Evolutionary conservation across 768 basidiomycete species (phyloP), one percentile per base, ranked within the genome.

Genomic region (Trametes sanguinea): DNA sequence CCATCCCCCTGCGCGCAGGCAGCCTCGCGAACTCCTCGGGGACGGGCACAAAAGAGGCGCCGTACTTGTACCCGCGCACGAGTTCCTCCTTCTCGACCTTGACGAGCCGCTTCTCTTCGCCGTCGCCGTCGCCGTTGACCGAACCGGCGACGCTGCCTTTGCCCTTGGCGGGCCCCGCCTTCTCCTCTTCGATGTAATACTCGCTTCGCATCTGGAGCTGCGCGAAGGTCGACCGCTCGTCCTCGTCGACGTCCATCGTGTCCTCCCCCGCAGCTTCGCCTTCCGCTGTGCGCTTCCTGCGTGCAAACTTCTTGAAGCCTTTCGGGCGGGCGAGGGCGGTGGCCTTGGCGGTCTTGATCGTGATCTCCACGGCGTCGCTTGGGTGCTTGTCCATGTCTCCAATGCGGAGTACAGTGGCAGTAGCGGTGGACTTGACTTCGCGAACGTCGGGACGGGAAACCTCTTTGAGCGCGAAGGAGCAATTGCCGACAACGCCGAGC

Each of bases 51-150:
- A 93, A 95, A 1, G 91, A 89, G 2, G 92, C 83, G 17, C 95
- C 95, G 69, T 97, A 96, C 75, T 91, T 90, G 79, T 90, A 95
- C 2, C 92, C 94, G 65, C 81, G 77, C 27, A 92, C 79, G 7
- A 95, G 84, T 40, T 94, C 83, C 67, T 92, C 89, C 73, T 89
- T 89, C 71, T 91, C 87, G 6, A 92, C 83, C 62, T 81, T 83
- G 68, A 84, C 81, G 29, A 78, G 39, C 7, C 37, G 45, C 22
- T 75, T 73, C 29, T 75, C 73, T 27, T 76, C 50, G 4, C 76
- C 77, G 22, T 76, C 71, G 27, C 74, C 75, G 45, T 75, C 73
- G 39, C 71, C 73, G 16, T 62, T 64, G 10, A 60, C 53, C 6
- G 54, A 62, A 17, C 67, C 69, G 39, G 54, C 53, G 14, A 58